These are phyloP conservation scores for Leptographium wingfieldii DNA, from an alignment of 2,329 filamentous ascomycete genomes.

Conservation along the genomic window DNA sequence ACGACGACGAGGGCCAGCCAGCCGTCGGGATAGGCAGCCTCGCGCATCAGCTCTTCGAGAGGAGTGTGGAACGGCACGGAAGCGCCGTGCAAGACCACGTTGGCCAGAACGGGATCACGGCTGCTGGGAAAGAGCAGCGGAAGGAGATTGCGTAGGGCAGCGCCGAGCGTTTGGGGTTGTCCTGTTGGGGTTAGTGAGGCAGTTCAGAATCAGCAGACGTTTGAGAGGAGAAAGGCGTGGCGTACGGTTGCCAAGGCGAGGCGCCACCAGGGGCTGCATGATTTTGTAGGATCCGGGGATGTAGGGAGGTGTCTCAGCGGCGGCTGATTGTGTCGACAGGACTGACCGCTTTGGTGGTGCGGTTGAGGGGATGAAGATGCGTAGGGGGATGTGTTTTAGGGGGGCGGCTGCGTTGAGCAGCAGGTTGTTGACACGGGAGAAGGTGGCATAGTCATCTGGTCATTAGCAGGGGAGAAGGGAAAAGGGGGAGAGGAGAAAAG, in stretches of 20 bases:
- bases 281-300: constrained; percentile 47
- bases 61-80: constrained; percentile 68
- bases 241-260: constrained; percentile 26
- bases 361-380: constrained; percentile 67
- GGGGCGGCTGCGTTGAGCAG: constrained; percentile 64
- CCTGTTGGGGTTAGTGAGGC: background rate
- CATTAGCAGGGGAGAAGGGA: background rate
- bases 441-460: constrained; percentile 59
- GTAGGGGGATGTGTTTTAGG: constrained; percentile 73
- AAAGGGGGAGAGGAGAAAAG: background rate
- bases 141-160: constrained; percentile 60
- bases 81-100: constrained; percentile 75
- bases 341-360: constrained; percentile 28
- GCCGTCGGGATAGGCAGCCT: constrained; percentile 80
- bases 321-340: constrained; percentile 12
- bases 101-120: constrained; percentile 70
- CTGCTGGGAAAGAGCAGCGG: constrained; percentile 79
- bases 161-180: constrained; percentile 49
- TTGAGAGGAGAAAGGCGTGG: constrained; percentile 1
- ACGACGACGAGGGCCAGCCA: constrained; percentile 76
- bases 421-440: constrained; percentile 60
- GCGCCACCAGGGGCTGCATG: constrained; percentile 61
- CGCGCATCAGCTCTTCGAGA: constrained; percentile 70
- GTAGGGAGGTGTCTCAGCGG: constrained; percentile 10
- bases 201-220: background rate